Evolutionary conservation across 2,329 filamentous ascomycete species (phyloP), one percentile per base, ranked within the genome.

Genomic region (Clonostachys rhizophaga): DNA sequence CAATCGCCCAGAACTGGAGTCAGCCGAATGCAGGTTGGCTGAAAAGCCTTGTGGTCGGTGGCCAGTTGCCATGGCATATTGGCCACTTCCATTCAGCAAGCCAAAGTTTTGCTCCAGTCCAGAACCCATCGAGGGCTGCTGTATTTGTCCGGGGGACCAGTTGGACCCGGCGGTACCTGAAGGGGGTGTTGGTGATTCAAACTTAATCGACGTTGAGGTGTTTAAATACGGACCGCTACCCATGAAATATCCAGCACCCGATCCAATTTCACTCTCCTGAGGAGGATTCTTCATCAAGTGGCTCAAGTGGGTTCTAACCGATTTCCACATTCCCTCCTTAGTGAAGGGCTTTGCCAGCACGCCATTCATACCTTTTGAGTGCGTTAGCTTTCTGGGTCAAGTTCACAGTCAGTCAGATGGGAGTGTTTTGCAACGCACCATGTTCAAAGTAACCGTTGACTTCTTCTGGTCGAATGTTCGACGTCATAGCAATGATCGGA

Each of bases 401-500:
- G 17, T 18, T 30, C 34, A 13, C 6, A 1, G 12, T 4, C 34
- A 43, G 20, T 12, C n/a, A 36, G 10, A 11, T 12, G 37, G 35
- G 35, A 10, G 24, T 30, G 24, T 30, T 30, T 30, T 3, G 2
- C 20, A 17, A 66, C 86, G 74, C 78, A 94, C 91, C 94, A 70
- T 95, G 91, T 58, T 92, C 86, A 71, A 96, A 97, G 64, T 99
- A 99, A 71, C 95, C 91, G 46, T 92, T 89, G 51, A 97, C 95
- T 63, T 99, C 94, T 59, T 96, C 92, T 50, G 90, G 91, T 54
- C 94, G 83, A 54, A 99, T 97, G 62, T 97, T 99, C 5, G 92
- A 96, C 4, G 94, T 99, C 94, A 99, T 97, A 42, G 94, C 94
- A 49, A 99, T 89, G 58, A 99, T 95, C 1, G 94, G 94, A 17